Evolutionary conservation across 2,329 filamentous ascomycete genomes (phyloP), one percentile per base, ranked within the genome.

Genomic region (Botrytis byssoidea): DNA sequence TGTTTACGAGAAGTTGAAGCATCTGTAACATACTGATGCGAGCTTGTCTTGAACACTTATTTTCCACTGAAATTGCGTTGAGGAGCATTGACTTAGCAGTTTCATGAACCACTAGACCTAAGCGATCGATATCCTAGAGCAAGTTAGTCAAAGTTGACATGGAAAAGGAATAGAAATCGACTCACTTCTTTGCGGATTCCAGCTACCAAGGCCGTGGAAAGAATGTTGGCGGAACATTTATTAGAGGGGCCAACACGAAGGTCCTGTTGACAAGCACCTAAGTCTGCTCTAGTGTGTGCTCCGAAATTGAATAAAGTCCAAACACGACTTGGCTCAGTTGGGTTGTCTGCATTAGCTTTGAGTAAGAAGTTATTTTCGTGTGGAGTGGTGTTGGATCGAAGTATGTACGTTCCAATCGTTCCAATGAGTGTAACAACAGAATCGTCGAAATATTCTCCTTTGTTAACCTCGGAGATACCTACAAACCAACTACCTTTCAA

Each of bases 1-100:
- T 81, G 67, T 80, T 81, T 20, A 81, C 73, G 0, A 80, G 64
- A 7, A 81, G 71, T 59, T 81, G 79, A 4, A 80, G 59, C 40
- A 77, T 74, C 37, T 73, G 75, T 7, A 80, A 67, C 68, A 80
- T 78, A 18, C 77, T 75, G 3, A 76, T 73, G 12, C 74, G 76
- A n/a, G 74, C 73, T 29, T 75, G 66, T 29, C 61, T 71, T 14
- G 78, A 75, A 55, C 74, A 68, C 3, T 74, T 42, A 25, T 61
- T 74, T 8, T 75, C 32, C 5, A 72, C 46, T 16, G 74, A 75
- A 46, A 77, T 71, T 0, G 77, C 74, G 64, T 78, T 78, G 20
- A 64, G 46, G 29, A 80, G 75, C 77, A 80, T 80, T 3, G 74
- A 57, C 5, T 72, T 68, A 9, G 79, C 77, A 35, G 76, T 66